Conservation (phyloP, 164 flowering plant genomes). For the Kingdonia uniflora region DNA sequence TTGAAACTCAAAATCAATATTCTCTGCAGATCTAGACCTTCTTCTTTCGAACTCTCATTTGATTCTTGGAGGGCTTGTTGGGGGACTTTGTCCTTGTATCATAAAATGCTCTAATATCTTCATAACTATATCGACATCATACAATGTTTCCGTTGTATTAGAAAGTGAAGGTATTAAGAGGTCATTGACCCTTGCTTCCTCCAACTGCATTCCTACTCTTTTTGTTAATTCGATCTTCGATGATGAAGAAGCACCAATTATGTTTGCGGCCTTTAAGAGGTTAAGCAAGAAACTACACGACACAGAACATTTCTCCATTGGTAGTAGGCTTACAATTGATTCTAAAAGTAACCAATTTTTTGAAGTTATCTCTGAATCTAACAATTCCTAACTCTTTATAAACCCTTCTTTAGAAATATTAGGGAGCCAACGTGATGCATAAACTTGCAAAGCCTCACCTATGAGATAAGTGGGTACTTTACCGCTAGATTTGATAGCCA, state of each 20-base stretch:
- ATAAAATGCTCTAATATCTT: slow-evolving; percentile 73
- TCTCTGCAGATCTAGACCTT: slow-evolving; percentile 81
- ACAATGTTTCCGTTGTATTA: slow-evolving; percentile 26
- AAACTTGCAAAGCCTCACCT: slow-evolving; percentile 70
- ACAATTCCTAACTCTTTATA: slow-evolving; percentile 13
- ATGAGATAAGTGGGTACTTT: slow-evolving; percentile 48
- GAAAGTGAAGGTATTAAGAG: slow-evolving; percentile 63
- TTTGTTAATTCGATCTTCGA: slow-evolving; percentile 71
- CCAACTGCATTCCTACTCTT: slow-evolving; percentile 74
- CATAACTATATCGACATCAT: slow-evolving; percentile 71
- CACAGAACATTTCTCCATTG: slow-evolving; percentile 67
- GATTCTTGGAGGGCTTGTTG: slow-evolving; percentile 58
- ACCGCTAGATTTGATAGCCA: slow-evolving; percentile 64
- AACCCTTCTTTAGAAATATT: slow-evolving; percentile 38
- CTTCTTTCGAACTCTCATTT: slow-evolving; percentile 42
- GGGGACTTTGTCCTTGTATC: slow-evolving; percentile 83
- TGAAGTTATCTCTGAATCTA: slow-evolving; percentile 34
- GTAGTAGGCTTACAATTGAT: slow-evolving; percentile 74
- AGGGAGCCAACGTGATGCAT: slow-evolving; percentile 78
- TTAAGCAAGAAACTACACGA: slow-evolving; percentile 72
- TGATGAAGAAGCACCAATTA: slow-evolving; percentile 61
- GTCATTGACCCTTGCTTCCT: slow-evolving; percentile 73
- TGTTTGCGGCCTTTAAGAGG: slow-evolving; percentile 67
- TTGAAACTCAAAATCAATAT: slow-evolving; percentile 56
- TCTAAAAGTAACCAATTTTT: slow-evolving; percentile 65